Percentiles rank a stretch among this genome's conserved stretches.
Evolutionary conservation across 768 basidiomycete species (phyloP).

Genomic region (Multifurca ochricompacta): DNA sequence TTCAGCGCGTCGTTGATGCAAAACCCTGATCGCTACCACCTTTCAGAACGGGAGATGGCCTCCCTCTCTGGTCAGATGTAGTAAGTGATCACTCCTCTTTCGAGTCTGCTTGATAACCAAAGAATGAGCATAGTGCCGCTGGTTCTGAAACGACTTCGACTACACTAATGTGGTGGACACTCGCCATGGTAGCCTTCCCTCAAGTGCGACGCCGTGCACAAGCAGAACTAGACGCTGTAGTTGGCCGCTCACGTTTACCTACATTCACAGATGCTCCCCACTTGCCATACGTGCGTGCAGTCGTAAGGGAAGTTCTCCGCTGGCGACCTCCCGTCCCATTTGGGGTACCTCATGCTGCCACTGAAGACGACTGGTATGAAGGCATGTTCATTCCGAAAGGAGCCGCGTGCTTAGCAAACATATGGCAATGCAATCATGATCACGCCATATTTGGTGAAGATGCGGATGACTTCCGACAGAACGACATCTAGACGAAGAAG

Average conservation of each 20-base stretch:
- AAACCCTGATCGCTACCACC: background rate
- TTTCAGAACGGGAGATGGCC: background rate
- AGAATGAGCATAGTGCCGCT: background rate
- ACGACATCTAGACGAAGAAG: conserved; percentile 23
- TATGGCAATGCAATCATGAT: conserved; percentile 24
- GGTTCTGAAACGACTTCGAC: conserved; percentile 1
- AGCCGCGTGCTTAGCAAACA: conserved; percentile 28
- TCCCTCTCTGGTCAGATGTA: background rate
- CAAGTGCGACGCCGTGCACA: conserved; percentile 5
- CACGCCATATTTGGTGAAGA: conserved; percentile 24
- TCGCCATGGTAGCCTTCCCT: conserved; percentile 13
- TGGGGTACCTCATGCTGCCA: conserved; percentile 20
- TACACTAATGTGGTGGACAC: conserved; percentile 7
- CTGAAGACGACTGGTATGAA: no score
- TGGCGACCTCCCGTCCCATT: background rate
- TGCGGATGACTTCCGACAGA: conserved; percentile 21
- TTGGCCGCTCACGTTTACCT: conserved; percentile 8
- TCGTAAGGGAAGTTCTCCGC: conserved; percentile 17
- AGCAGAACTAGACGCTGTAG: conserved; percentile 7
- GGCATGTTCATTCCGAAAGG: conserved; percentile 31
- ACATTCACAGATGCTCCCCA: conserved; percentile 9
- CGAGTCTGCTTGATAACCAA: background rate
- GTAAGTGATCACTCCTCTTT: background rate
- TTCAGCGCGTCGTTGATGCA: background rate
- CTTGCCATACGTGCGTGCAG: conserved; percentile 15